Evolutionary conservation across 2,329 filamentous ascomycete species (phyloP).

Genomic region (Trichoderma cornu-damae): DNA sequence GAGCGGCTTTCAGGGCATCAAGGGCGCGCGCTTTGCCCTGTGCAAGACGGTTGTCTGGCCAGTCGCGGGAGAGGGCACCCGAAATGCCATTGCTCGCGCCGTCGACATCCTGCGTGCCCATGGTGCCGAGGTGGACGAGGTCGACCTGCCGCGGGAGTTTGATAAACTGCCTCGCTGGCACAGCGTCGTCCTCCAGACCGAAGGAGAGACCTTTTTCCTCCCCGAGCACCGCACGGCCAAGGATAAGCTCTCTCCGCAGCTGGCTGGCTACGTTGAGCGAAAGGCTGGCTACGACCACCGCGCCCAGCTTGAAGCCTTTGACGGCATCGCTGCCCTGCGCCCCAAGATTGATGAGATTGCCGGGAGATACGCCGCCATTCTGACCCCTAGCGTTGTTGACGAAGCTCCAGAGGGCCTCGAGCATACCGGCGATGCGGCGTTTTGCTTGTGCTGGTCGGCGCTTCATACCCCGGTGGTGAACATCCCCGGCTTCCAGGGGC

Average conservation of each 20-base stretch:
- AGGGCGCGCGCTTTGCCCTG: conserved; percentile 50
- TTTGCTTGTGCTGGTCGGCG: conserved; percentile 49
- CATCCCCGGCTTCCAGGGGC: conserved; percentile 55
- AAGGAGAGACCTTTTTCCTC: conserved; percentile 50
- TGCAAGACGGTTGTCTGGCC: conserved; percentile 50
- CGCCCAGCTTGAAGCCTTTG: conserved; percentile 48
- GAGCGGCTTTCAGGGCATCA: conserved; percentile 32
- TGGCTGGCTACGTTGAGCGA: conserved; percentile 51
- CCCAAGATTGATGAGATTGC: conserved; percentile 51
- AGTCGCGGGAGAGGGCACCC: conserved; percentile 41
- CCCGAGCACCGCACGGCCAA: conserved; percentile 48
- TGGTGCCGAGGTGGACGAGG: conserved; percentile 53
- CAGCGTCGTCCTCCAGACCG: conserved; percentile 43
- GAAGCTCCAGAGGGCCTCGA: conserved; percentile 52
- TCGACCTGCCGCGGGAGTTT: conserved; percentile 49
- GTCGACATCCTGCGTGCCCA: conserved; percentile 36
- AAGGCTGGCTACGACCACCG: conserved; percentile 38
- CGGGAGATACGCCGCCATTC: conserved; percentile 47
- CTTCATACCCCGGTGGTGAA: conserved; percentile 61
- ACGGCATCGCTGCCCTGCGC: conserved; percentile 48
- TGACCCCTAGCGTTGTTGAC: conserved; percentile 55
- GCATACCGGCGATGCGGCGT: conserved; percentile 50
- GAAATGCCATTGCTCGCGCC: conserved; percentile 39
- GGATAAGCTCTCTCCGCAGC: conserved; percentile 40
- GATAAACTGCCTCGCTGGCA: conserved; percentile 49